Conservation (phyloP, 805 yeast species). For the Yarrowia sp. region DNA sequence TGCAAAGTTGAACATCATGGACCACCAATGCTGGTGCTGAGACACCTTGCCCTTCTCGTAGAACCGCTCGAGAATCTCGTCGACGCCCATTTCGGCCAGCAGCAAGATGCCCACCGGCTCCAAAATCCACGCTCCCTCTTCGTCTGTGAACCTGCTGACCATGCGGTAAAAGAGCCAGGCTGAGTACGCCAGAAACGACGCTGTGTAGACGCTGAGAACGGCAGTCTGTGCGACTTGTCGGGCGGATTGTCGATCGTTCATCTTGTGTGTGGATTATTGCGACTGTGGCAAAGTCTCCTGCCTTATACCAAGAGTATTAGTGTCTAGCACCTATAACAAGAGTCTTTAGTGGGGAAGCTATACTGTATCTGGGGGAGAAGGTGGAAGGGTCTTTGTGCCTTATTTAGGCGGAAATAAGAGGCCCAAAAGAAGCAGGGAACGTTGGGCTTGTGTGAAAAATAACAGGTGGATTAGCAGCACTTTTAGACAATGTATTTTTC, state of each 20-base stretch:
- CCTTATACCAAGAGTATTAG: too few species aligned
- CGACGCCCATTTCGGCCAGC: conserved; percentile 3
- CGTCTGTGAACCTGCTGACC: background rate
- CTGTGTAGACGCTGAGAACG: background rate
- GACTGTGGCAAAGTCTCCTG: too few species aligned
- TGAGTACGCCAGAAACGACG: background rate
- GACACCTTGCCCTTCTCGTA: background rate
- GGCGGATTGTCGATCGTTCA: background rate
- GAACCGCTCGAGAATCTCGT: background rate
- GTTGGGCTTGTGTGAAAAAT: too few species aligned
- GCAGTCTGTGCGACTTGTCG: background rate
- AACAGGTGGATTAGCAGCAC: too few species aligned
- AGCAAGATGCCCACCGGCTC: background rate
- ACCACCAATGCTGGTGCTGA: background rate
- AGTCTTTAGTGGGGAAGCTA: too few species aligned
- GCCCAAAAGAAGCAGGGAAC: too few species aligned
- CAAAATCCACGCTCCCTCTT: background rate
- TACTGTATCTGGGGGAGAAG: too few species aligned
- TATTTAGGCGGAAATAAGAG: too few species aligned
- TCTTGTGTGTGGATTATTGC: background rate
- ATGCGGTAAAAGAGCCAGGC: conserved; percentile 6
- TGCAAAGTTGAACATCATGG: conserved; percentile 7
- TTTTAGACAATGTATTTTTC: too few species aligned
- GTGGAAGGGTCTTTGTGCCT: too few species aligned
- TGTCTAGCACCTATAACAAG: too few species aligned